Conservation (phyloP, 371 early-diverging fungal genomes). For the Mucor ambiguus region DNA sequence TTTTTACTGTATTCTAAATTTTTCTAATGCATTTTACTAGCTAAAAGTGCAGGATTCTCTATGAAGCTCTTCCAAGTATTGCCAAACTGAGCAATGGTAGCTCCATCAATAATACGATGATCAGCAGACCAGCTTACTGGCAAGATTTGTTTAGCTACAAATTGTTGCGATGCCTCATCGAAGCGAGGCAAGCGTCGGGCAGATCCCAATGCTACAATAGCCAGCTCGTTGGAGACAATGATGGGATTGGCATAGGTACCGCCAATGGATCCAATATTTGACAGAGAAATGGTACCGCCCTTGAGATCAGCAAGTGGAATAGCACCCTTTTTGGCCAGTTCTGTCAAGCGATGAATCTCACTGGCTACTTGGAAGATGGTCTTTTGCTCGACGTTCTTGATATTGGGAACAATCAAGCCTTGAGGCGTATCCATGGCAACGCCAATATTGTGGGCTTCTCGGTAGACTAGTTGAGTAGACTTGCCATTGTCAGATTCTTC, state of each 20-base stretch:
- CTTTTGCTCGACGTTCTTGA: constrained; percentile 84
- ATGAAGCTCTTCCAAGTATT: constrained; percentile 79
- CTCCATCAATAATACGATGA: constrained; percentile 95
- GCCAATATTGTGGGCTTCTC: constrained; percentile 85
- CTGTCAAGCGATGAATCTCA: constrained; percentile 77
- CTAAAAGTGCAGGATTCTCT: constrained; percentile 72
- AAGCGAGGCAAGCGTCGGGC: constrained; percentile 81
- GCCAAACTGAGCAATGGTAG: constrained; percentile 91
- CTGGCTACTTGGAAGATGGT: constrained; percentile 85
- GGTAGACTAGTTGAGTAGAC: constrained; percentile 58
- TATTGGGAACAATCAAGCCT: constrained; percentile 91
- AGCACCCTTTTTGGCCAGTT: constrained; percentile 63
- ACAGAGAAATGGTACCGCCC: constrained; percentile 89
- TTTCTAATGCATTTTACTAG: constrained; percentile 48
- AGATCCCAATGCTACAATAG: constrained; percentile 90
- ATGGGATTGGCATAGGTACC: constrained; percentile 90
- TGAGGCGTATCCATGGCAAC: constrained; percentile 95
- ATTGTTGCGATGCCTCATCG: constrained; percentile 56
- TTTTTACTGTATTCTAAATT: constrained; percentile 1
- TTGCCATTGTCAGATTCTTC: not conserved
- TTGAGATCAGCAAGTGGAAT: constrained; percentile 68
- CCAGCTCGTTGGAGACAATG: constrained; percentile 77
- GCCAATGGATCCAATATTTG: constrained; percentile 93
- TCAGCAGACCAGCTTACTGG: constrained; percentile 93
- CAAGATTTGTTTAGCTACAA: constrained; percentile 72